These are phyloP conservation scores for Fusarium sp. DNA, from an alignment of 2,329 filamentous ascomycete genomes.

Conservation along the genomic window DNA sequence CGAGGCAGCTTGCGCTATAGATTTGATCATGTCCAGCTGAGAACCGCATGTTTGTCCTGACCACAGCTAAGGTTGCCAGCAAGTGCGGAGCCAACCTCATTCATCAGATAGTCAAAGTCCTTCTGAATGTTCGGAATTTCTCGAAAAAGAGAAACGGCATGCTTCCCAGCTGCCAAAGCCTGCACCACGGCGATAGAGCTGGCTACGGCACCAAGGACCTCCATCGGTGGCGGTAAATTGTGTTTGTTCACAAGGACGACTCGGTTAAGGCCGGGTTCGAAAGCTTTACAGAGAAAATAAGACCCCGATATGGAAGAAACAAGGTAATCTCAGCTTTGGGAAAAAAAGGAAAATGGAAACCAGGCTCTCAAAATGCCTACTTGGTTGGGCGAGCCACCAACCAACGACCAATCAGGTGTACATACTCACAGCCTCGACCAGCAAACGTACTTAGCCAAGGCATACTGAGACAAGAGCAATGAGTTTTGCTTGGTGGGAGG, in stretches of 20 bases:
- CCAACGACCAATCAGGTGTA: slow-evolving; percentile 7
- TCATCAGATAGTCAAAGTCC: slow-evolving; percentile 14
- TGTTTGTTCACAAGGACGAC: not conserved
- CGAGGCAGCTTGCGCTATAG: not conserved
- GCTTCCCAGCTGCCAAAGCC: slow-evolving; percentile 8
- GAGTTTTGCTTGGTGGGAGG: not conserved
- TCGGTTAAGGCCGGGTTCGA: no score
- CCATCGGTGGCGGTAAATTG: not conserved
- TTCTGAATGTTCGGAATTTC: slow-evolving; percentile 16
- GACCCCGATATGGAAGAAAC: not conserved
- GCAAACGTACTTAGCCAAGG: not conserved
- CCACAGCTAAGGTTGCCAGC: fast-evolving
- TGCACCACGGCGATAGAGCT: slow-evolving; percentile 25
- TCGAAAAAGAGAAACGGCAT: slow-evolving; percentile 4
- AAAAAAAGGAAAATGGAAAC: not conserved
- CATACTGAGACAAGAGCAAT: not conserved
- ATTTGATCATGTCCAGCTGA: slow-evolving; percentile 1
- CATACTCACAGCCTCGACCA: not conserved
- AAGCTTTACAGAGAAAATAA: not conserved
- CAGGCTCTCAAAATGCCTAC: not conserved
- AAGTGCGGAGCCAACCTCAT: not conserved
- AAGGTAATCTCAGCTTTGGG: not conserved
- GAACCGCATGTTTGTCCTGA: not conserved
- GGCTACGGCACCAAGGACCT: slow-evolving; percentile 19
- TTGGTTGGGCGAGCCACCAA: not conserved